Conservation (phyloP, 2,329 filamentous ascomycete species). For the Kalmusia sp. region DNA sequence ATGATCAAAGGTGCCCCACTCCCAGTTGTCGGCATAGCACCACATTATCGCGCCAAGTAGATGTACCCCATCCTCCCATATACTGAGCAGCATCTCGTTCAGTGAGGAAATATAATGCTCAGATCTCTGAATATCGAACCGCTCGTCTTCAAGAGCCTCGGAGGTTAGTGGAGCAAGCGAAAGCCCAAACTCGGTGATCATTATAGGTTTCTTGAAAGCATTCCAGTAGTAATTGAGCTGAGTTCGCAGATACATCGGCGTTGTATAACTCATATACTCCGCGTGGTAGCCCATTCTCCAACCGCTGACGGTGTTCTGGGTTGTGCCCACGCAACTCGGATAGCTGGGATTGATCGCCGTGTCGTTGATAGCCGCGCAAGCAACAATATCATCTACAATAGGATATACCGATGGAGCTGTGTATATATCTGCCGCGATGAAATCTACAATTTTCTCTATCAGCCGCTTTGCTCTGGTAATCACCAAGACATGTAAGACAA, state of each 20-base stretch:
- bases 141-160: slow-evolving; percentile 55
- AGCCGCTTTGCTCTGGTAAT: too few relatives aligned
- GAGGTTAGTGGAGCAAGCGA: slow-evolving; percentile 59
- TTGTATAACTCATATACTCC: slow-evolving; percentile 63
- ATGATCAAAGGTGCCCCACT: slow-evolving; percentile 59
- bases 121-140: slow-evolving; percentile 61
- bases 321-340: slow-evolving; percentile 62
- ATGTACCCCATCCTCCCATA: slow-evolving; percentile 63
- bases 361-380: slow-evolving; percentile 57
- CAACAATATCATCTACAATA: slow-evolving; percentile 50
- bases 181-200: slow-evolving; percentile 65
- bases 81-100: slow-evolving; percentile 62
- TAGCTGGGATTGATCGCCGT: slow-evolving; percentile 54
- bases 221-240: slow-evolving; percentile 66
- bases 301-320: slow-evolving; percentile 55
- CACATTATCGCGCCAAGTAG: slow-evolving; percentile 63
- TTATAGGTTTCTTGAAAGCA: slow-evolving; percentile 59
- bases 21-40: slow-evolving; percentile 62
- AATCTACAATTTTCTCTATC: too few relatives aligned
- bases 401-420: slow-evolving; percentile 61
- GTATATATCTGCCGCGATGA: slow-evolving; percentile 66
- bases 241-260: slow-evolving; percentile 63
- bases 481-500: too few relatives aligned
- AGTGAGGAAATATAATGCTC: slow-evolving; percentile 64
- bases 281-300: slow-evolving; percentile 67